Conservation (phyloP, 163 green algal genomes). For the Dunaliella salina region DNA sequence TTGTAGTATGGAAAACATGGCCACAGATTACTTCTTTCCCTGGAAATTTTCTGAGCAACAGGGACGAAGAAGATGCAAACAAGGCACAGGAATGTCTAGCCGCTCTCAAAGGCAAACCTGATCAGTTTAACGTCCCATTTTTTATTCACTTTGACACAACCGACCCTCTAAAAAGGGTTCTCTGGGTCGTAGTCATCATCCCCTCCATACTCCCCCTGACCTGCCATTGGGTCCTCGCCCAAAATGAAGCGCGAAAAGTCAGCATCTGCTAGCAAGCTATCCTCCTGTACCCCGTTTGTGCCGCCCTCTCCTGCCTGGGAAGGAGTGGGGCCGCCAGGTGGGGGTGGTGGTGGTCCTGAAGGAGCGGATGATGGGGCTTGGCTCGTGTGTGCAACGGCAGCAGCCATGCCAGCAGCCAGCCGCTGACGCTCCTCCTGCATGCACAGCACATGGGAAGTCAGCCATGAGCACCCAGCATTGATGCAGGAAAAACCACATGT, state of each 20-base stretch:
- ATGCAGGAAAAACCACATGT: too few species aligned
- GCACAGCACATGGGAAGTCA: background rate
- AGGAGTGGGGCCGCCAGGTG: too few species aligned
- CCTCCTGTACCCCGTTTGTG: background rate
- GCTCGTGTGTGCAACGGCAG: background rate
- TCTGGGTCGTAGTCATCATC: constrained; percentile 6
- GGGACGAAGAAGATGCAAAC: too few species aligned
- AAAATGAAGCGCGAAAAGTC: constrained; percentile 10
- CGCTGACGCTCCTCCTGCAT: background rate
- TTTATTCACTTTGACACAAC: too few species aligned
- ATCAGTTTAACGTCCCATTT: too few species aligned
- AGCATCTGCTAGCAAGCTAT: constrained; percentile 1
- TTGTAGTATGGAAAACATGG: too few species aligned
- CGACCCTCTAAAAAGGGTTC: background rate
- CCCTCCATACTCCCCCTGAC: background rate
- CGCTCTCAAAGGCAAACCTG: too few species aligned
- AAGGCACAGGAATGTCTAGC: too few species aligned
- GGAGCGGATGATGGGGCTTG: background rate
- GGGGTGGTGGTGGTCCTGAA: background rate
- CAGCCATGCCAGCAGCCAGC: background rate
- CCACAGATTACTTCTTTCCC: too few species aligned
- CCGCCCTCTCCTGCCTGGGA: background rate
- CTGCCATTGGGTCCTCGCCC: background rate
- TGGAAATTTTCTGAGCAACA: too few species aligned
- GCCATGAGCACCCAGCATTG: too few species aligned